A percentile compares a stretch with the other conserved stretches of the same genome.
These are phyloP conservation scores for Colletotrichum lentis DNA, from an alignment of 2,329 filamentous ascomycete species.

Conservation along the genomic window DNA sequence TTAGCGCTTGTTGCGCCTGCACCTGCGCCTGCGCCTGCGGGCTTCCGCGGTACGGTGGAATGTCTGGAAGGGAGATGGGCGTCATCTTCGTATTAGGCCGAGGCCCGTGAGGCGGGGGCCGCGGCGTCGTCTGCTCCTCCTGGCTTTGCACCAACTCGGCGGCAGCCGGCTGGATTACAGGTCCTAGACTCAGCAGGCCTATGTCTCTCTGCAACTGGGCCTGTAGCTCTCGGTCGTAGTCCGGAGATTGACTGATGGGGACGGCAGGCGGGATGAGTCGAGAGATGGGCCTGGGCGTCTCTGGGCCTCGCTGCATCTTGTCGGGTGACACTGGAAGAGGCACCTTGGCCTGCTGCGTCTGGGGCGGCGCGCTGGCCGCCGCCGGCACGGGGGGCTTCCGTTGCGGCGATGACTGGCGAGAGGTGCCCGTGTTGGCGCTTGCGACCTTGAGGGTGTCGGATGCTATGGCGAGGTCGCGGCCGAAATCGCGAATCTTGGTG, in stretches of 20 bases:
- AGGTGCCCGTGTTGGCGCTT: constrained; percentile 54
- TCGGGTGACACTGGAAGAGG: constrained; percentile 68
- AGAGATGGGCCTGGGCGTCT: constrained; percentile 57
- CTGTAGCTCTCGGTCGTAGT: constrained; percentile 68
- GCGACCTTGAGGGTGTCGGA: constrained; percentile 65
- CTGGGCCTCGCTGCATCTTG: constrained; percentile 51
- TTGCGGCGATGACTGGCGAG: constrained; percentile 68
- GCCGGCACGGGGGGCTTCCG: constrained; percentile 61
- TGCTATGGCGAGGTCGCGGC: constrained; percentile 50
- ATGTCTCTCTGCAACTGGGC: constrained; percentile 72
- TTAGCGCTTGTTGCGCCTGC: constrained; percentile 41
- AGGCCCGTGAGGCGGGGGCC: constrained; percentile 42
- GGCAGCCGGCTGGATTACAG: constrained; percentile 44
- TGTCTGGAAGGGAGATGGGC: constrained; percentile 60
- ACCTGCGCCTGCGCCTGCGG: constrained; percentile 33
- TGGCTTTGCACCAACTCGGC: not conserved
- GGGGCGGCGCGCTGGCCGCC: constrained; percentile 46
- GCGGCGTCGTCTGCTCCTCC: constrained; percentile 34
- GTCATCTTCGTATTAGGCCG: constrained; percentile 51
- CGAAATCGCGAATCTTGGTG: constrained; percentile 59
- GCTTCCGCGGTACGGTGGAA: constrained; percentile 61
- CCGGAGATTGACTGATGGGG: constrained; percentile 60
- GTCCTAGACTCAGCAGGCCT: constrained; percentile 61
- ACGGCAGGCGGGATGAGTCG: constrained; percentile 56
- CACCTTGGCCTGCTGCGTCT: constrained; percentile 68